Base-by-base conservation (phyloP, 768 basidiomycete genomes). In the Auriculariales sp. region DNA sequence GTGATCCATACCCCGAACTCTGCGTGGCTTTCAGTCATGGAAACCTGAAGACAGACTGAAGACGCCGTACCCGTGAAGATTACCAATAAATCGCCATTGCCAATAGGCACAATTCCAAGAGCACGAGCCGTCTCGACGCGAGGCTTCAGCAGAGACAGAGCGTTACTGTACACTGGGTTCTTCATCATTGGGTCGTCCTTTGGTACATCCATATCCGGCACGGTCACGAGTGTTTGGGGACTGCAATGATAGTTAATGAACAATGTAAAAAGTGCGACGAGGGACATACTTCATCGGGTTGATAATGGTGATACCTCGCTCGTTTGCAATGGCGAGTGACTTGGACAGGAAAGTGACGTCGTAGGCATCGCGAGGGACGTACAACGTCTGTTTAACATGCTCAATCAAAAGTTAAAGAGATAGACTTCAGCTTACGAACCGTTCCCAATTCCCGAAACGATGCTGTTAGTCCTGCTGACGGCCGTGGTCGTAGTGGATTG, bases 1-100 rank as follows among this genome's bases (percentile, higher is more conserved):
- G 81, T 75, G 56, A 88, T 75, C 60, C 83, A 90, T 57, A 77
- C 85, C 12, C 87, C 88, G 33, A 88, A 64, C 27, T 73, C 88
- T 89, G 52, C 6, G 29, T 33, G 45, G 9, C n/a, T 46, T 30
- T 19, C 28, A 10, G 47, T 47, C 31, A 48, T 49, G 28, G 11
- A 45, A 28, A 9, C 24, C 5, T 39, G n/a, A 34, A 10, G 34
- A 14, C 24, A 32, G 36, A 51, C 17, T 36, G 19, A 14, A 46
- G 14, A 15, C 12, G 46, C 59, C 79, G 57, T 50, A 83, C 87
- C 72, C 54, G 91, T 83, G 54, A 81, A 91, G 31, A 91, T 61
- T 11, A 89, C 73, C 53, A 91, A 63, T 19, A 84, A 64, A 58
- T 88, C 83, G 22, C 64, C 62, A 3, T 64, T 58, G 45, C 71